Base-by-base conservation (phyloP, 2,329 filamentous ascomycete genomes). In the Aspergillus alliaceus region DNA sequence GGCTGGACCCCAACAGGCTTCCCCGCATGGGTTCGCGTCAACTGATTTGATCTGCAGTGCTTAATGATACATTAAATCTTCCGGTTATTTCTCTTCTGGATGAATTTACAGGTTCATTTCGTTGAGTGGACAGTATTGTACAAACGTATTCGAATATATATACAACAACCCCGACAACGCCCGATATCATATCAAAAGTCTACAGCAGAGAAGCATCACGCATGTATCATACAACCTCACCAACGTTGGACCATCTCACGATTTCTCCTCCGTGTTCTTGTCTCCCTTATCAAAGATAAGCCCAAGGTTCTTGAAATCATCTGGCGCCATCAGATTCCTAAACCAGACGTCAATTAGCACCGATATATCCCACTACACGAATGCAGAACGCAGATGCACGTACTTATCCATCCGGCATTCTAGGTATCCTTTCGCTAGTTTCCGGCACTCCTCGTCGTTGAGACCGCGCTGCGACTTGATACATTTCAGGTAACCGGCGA, bases 351-450 rank as follows among this genome's bases (percentile, higher is more conserved):
- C 22, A 7, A 24, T 34, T 48, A 48, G 42, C 31, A 7, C 12
- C 7, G 9, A 22, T 35, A 7, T 12, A 7, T n/a, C 20, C 12
- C 6, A 15, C 2, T 25, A 22, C 20, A 20, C 29, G 7, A 9
- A 42, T 12, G 39, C 40, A 63, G 58, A n/a, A 48, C 35, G 54
- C 37, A 9, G 34, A 39, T 47, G 37, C 20, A 78, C 87, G 72
- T 80, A 96, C 92, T 88, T 86, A 66, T 98, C 93, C 95, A 99
- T 99, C 49, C 95, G 86, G 75, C 95, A 99, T 50, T 86, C 80
- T 53, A 99, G 80, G 74, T 99, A 99, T 29, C 86, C 84, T 78
- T 97, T 98, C 59, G 93, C 93, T 54, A 97, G 77, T 69, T 86
- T 80, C 56, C 95, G 88, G 73, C 95, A 99, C 69, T 91, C 87